Conservation (phyloP, 768 basidiomycete species). For the Boletus pseudo-olivaceus region DNA sequence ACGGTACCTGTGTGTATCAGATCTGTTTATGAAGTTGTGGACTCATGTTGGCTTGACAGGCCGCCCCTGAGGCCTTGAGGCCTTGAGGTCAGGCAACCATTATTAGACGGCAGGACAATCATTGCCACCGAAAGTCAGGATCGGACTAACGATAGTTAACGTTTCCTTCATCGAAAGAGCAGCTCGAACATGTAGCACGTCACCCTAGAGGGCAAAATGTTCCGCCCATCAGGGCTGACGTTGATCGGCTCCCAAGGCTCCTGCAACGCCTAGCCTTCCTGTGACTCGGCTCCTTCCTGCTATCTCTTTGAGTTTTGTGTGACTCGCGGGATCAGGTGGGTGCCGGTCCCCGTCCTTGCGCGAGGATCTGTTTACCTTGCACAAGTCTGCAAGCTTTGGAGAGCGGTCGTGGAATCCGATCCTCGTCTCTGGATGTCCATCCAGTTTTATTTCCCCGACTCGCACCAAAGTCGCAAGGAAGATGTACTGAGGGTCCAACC, state of each 20-base stretch:
- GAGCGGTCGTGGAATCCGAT: conserved; percentile 4
- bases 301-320: conserved; percentile 12
- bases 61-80: no score
- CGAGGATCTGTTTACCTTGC: conserved; percentile 11
- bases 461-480: not conserved
- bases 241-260: not conserved
- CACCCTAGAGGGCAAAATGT: not conserved
- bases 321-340: not conserved
- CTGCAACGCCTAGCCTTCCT: not conserved
- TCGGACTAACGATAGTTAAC: not conserved
- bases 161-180: not conserved
- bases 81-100: not conserved
- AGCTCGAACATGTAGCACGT: not conserved
- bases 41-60: not conserved
- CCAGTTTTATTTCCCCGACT: conserved; percentile 9
- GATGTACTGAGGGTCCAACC: conserved; percentile 3
- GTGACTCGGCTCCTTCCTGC: conserved; percentile 11
- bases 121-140: not conserved
- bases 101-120: not conserved
- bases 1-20: not conserved
- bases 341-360: not conserved
- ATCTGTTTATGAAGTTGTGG: not conserved
- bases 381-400: conserved; percentile 23
- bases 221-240: not conserved
- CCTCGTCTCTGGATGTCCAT: conserved; percentile 25